These are phyloP conservation scores for Biancaea sappan DNA, from an alignment of 306 rosid genomes.

Conservation along the genomic window DNA sequence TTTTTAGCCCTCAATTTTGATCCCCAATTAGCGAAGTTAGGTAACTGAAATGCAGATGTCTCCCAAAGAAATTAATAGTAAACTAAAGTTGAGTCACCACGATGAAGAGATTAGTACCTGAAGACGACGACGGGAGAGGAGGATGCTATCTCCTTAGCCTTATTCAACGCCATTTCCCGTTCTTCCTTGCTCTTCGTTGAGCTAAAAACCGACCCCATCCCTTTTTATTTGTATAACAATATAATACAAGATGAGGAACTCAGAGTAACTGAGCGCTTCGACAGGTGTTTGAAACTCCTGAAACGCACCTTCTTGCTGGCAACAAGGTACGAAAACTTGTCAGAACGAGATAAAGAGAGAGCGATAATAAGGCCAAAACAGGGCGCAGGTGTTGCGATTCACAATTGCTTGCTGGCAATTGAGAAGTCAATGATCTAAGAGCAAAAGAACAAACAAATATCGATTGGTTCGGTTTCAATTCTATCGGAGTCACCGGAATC, in stretches of 20 bases:
- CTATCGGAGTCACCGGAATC: not conserved
- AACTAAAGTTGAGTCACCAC: not conserved
- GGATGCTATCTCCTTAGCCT: constrained; percentile 39
- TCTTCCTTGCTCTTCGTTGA: constrained; percentile 34
- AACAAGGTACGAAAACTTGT: not conserved
- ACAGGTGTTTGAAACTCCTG: constrained; percentile 33
- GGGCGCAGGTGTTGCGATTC: constrained; percentile 26
- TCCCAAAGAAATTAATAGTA: not conserved
- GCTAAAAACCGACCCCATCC: constrained; percentile 41
- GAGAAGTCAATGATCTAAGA: not conserved
- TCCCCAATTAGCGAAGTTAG: not conserved
- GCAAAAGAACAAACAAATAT: not conserved
- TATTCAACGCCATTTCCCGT: constrained; percentile 39
- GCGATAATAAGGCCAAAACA: not conserved
- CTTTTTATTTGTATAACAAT: not conserved
- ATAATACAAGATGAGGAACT: not conserved
- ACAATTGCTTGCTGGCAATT: constrained; percentile 19
- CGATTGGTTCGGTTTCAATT: not conserved
- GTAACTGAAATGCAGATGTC: not conserved
- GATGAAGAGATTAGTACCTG: constrained; percentile 24
- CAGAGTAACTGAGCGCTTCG: not conserved
- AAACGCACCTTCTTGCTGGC: not conserved
- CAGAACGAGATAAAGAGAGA: not conserved
- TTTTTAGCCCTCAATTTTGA: not conserved
- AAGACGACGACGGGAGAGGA: constrained; percentile 43